A percentile compares a stretch with the other conserved stretches of the same genome.
These are phyloP conservation scores for Linum usitatissimum DNA, from an alignment of 345 rosid species.

Conservation along the genomic window DNA sequence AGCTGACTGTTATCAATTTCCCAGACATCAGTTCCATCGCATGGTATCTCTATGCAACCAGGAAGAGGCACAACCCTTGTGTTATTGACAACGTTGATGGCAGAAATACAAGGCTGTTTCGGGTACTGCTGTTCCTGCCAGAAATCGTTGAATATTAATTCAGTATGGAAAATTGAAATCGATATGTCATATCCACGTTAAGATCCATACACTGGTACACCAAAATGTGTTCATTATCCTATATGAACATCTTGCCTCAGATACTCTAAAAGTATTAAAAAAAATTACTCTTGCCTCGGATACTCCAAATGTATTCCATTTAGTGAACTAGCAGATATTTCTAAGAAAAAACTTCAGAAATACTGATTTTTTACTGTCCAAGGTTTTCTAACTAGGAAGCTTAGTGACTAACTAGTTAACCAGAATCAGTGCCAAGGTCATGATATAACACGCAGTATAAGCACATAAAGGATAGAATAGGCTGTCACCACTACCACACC, in stretches of 20 bases:
- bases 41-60: conserved; percentile 65
- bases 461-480: neutral
- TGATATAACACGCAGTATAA: neutral
- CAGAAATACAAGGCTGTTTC: conserved; percentile 33
- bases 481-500: neutral
- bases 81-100: conserved; percentile 30
- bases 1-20: conserved; percentile 77
- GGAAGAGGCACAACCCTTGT: conserved; percentile 34
- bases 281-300: no score
- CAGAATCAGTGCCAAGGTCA: neutral
- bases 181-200: neutral
- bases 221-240: neutral
- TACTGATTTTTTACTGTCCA: neutral
- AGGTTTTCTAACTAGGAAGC: neutral
- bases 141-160: conserved; percentile 9
- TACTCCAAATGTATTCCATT: neutral
- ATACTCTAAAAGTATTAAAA: no score
- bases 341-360: neutral
- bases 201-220: neutral
- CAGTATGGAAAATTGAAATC: neutral
- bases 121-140: conserved; percentile 50
- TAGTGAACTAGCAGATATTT: neutral
- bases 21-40: conserved; percentile 94
- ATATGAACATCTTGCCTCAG: neutral
- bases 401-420: neutral